These are phyloP conservation scores for Dentipellis fragilis DNA, from an alignment of 768 basidiomycete genomes.

Conservation along the genomic window DNA sequence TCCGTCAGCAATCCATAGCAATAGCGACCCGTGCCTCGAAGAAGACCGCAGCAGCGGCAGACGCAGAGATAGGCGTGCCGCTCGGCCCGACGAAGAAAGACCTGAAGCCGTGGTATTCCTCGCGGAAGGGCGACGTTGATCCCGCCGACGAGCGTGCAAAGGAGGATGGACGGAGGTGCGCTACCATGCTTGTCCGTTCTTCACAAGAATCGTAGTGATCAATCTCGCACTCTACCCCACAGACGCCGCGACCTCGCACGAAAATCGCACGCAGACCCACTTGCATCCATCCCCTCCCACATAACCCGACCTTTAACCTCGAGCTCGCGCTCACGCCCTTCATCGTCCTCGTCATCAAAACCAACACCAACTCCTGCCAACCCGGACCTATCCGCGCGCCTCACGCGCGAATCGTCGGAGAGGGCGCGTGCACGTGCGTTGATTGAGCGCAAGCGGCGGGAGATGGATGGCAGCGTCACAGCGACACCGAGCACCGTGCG, in stretches of 20 bases:
- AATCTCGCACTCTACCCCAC: background rate
- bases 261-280: slow-evolving; percentile 59
- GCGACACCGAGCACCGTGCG: slow-evolving; percentile 65
- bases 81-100: slow-evolving; percentile 71
- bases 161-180: slow-evolving; percentile 19
- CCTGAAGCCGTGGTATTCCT: slow-evolving; percentile 69
- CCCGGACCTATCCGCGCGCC: slow-evolving; percentile 36
- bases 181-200: background rate
- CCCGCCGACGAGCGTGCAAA: slow-evolving; percentile 2
- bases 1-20: slow-evolving; percentile 33
- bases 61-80: slow-evolving; percentile 62
- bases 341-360: slow-evolving; percentile 15
- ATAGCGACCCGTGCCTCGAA: slow-evolving; percentile 39
- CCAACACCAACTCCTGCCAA: slow-evolving; percentile 12
- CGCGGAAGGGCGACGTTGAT: slow-evolving; percentile 9
- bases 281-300: slow-evolving; percentile 63
- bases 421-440: slow-evolving; percentile 67
- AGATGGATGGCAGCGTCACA: slow-evolving; percentile 49
- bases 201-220: background rate
- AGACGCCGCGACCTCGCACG: slow-evolving; percentile 56
- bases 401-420: slow-evolving; percentile 66
- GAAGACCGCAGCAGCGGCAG: slow-evolving; percentile 20
- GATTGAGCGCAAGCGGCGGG: slow-evolving; percentile 54
- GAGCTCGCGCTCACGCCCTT: slow-evolving; percentile 14
- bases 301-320: slow-evolving; percentile 25